These are phyloP conservation scores for Auricularia sp. DNA, from an alignment of 768 basidiomycete species.

Conservation along the genomic window DNA sequence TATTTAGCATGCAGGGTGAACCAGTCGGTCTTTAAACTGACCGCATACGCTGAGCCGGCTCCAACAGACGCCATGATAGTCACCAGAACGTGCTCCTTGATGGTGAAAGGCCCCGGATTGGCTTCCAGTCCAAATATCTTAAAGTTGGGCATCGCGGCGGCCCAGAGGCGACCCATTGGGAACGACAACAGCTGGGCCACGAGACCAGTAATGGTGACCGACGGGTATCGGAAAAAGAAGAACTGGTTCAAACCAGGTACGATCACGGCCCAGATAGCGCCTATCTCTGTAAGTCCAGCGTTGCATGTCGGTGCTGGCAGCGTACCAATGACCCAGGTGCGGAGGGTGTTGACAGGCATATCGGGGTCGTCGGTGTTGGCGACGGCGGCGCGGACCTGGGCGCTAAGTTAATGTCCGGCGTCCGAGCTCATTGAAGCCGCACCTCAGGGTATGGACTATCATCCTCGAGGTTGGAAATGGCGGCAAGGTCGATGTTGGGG, in stretches of 20 bases:
- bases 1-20: background rate
- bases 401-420: background rate
- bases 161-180: slow-evolving; percentile 21
- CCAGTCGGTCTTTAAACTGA: slow-evolving; percentile 13
- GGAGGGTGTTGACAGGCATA: slow-evolving; percentile 47
- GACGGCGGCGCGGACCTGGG: slow-evolving; percentile 56
- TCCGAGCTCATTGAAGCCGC: background rate
- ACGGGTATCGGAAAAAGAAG: slow-evolving; percentile 40
- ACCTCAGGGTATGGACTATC: slow-evolving; percentile 76
- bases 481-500: slow-evolving; percentile 29
- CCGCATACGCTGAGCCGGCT: slow-evolving; percentile 53
- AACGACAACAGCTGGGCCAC: slow-evolving; percentile 20
- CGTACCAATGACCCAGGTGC: slow-evolving; percentile 47
- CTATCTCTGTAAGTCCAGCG: too few relatives aligned
- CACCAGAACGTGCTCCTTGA: slow-evolving; percentile 34
- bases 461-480: slow-evolving; percentile 27
- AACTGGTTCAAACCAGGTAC: slow-evolving; percentile 36
- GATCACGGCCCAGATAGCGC: background rate
- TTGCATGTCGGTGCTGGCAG: too few relatives aligned
- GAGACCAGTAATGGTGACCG: slow-evolving; percentile 25
- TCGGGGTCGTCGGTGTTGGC: slow-evolving; percentile 59
- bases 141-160: slow-evolving; percentile 13
- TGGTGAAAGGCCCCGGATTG: slow-evolving; percentile 35
- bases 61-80: slow-evolving; percentile 64
- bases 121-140: slow-evolving; percentile 14